Conservation (phyloP, 768 basidiomycete genomes). For the Kwoniella botswanensis region DNA sequence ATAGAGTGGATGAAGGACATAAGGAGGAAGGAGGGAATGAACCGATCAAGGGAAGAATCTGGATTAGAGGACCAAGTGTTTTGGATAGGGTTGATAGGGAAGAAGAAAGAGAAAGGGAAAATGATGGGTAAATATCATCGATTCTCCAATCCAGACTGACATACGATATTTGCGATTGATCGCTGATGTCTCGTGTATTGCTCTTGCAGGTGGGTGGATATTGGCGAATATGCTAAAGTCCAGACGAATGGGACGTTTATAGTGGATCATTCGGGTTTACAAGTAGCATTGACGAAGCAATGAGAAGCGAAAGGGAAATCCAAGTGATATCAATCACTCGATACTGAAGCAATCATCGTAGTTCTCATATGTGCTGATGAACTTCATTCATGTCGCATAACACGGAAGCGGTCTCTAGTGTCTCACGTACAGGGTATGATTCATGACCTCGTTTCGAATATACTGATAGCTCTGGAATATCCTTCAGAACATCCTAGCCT, state of each 20-base stretch:
- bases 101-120: slow-evolving; percentile 40
- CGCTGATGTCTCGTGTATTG: neutral
- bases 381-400: no score
- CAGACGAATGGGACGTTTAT: slow-evolving; percentile 72
- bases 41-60: slow-evolving; percentile 42
- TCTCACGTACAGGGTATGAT: no score
- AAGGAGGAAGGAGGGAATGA: neutral
- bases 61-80: slow-evolving; percentile 75
- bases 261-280: slow-evolving; percentile 10
- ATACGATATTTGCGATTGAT: neutral
- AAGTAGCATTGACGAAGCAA: neutral
- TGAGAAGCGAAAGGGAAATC: no score
- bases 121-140: slow-evolving; percentile 49
- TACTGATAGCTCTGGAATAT: no score
- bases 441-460: no score
- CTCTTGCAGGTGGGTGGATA: slow-evolving; percentile 57
- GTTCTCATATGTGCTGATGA: no score
- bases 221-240: slow-evolving; percentile 62
- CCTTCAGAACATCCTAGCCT: no score
- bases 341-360: no score
- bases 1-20: slow-evolving; percentile 71
- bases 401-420: no score
- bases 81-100: slow-evolving; percentile 63
- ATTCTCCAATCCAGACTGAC: neutral
- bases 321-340: no score